Evolutionary conservation across 805 yeast genomes (phyloP), one percentile per base, ranked within the genome.

Genomic region (Jamesozyma rosinii): DNA sequence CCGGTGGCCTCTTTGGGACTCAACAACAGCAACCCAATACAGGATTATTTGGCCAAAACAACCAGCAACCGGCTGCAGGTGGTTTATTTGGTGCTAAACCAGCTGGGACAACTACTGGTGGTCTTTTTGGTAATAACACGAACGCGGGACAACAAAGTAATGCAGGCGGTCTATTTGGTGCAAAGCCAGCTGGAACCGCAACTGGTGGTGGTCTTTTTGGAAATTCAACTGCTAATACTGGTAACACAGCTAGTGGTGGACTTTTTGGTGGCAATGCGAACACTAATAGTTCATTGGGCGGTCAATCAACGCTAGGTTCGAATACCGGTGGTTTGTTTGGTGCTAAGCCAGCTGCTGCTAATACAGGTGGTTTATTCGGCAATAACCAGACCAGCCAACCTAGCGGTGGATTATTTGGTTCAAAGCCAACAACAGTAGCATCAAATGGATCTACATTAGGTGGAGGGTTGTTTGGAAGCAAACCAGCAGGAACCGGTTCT

Each of bases 31-130:
- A 30, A 17, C 35, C 22, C 42, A 38, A 49, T 26, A 61, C 56
- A 22, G 63, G 70, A 1, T 50, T 68, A 15, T 69, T 75, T 63
- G 77, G 66, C 17, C 67, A 64, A 41, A 59, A 24, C 17, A 35
- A 50, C 33, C 63, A 65, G 60, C 37, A 59, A 50, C 51, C 37
- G 53, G 58, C 49, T 37, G 49, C 30, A 31, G 61, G 68, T 34
- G 65, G 65, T 13, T 37, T 63, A 33, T 66, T 66, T 49, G 70
- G 70, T 17, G 47, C 41, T 39, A 4, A 35, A 21, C 29, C 27
- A 17, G 24, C 45, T 40, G 34, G 39, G 38, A 3, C 38, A 38
- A n/a, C 42, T 33, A 10, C 45, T 32, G 61, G 62, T 26, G 74
- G 74, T 1, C 43, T 70, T 38, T 70, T 40, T 41, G 49, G 49